Base-by-base conservation (phyloP, 805 yeast genomes). In the Saccharomycopsis oosterbeekiorum region DNA sequence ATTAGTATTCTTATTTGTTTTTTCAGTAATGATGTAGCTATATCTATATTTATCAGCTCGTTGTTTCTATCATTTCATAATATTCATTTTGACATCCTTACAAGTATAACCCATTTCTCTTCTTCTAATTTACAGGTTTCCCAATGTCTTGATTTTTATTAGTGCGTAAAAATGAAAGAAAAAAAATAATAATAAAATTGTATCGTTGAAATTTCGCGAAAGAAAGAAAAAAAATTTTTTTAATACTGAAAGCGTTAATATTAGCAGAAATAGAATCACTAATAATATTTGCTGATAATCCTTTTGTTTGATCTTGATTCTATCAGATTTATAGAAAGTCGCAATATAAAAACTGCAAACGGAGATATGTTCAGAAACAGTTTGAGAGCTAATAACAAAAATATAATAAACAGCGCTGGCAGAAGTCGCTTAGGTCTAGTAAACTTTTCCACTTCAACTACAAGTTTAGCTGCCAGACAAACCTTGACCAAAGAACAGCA, bases 401-500 rank as follows among this genome's bases (percentile, higher is more conserved):
- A 12, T 10, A 14, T 47, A 11, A 17, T 47, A 12, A 26, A 15
- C 26, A 26, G 53, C 14, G 21, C 11, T 15, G 26, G 34, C 24
- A 42, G 50, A 42, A 42, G 26, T 21, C n/a, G 53, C 50, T n/a
- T 17, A 42, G 21, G 34, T 47, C 4, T 24, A 39, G 43, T 24
- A 19, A 39, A 43, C 40, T 56, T 60, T 37, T 60, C 62, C 21
- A 57, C 62, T 15, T 51, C 60, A 8, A 53, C 60, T 4, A 53
- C 57, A 2, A 40, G 12, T 26, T 15, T 51, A 12, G 53, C 53
- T 24, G 53, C 53, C 53, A 47, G 53, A 47, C 54, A 17, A 29
- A 24, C 36, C 19, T 54, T 55, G 39, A 15, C 56, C 37, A 41
- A 55, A 37, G 60, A 39, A 8, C 67, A 68, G 34, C 62, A 68